Conservation (phyloP, 2,329 filamentous ascomycete genomes). For the Alternaria incomplexa region DNA sequence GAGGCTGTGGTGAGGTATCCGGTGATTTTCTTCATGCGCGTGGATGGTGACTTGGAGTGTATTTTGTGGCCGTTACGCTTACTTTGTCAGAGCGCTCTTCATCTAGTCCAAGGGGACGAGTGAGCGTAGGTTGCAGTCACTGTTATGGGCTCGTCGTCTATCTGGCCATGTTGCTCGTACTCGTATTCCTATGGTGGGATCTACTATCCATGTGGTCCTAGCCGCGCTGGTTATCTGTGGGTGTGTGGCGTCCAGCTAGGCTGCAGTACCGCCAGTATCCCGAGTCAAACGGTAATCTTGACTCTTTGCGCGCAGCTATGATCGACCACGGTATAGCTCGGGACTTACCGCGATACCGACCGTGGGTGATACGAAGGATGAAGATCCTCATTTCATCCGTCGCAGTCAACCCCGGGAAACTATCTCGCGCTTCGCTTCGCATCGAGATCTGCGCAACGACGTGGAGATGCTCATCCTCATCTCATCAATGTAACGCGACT, state of each 20-base stretch:
- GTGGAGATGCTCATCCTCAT: background rate
- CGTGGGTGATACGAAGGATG: background rate
- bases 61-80: background rate
- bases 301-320: background rate
- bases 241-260: background rate
- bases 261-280: background rate
- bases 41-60: background rate
- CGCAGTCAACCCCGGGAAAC: background rate
- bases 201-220: background rate
- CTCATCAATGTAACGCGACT: background rate
- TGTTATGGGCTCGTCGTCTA: background rate
- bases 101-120: background rate
- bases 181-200: background rate
- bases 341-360: background rate
- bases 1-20: background rate
- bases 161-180: background rate
- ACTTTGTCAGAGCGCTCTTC: background rate
- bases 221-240: background rate
- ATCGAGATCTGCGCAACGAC: background rate
- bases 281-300: background rate
- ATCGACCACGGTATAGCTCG: background rate
- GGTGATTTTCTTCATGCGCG: background rate
- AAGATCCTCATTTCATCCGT: background rate
- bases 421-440: background rate
- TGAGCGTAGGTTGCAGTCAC: background rate